Evolutionary conservation across 176 grass and related monocot species (phyloP), one percentile per base, ranked within the genome.

Genomic region (Triticum dicoccoides): DNA sequence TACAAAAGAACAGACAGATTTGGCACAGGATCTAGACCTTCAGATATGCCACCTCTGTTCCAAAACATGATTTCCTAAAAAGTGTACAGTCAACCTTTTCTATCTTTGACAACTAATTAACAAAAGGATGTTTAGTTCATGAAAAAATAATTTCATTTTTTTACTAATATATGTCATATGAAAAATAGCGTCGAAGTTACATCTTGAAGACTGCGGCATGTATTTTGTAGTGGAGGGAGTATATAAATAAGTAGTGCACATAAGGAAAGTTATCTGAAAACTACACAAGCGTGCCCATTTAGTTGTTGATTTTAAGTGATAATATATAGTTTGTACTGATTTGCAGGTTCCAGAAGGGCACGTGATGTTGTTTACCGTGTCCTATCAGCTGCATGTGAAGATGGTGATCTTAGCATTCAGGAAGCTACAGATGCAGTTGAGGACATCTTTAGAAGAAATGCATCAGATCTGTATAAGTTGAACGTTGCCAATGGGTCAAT

Each of bases 381-480:
- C 79, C 77, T 96, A 54, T 88, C 92, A 42, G 76, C 77, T 84
- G 82, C 97, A 65, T 98, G 90, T 90, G 93, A 92, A 91, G 92
- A 96, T 90, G 97, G 97, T 29, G 94, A 98, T 68, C 91, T 98
- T 72, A 94, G 82, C 76, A 89, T 94, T 91, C 32, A 88, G 15
- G 97, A 98, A 89, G 93, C 97, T 32, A 77, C 92, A 1, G 88
- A 98, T 87, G 90, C 97, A 77, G 77, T 89, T 86, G 85, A 91
- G 85, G 90, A 91, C 12, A 96, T 98, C 67, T 96, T 98, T 85
- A 96, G 93, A 88, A 79, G 82, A 89, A 98, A 98, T 80, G 84
- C 96, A 73, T 80, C 94, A 87, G 74, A 85, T 77, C 83, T 98
- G 20, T 98, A 98, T 70, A 96, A 94, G 45, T 69, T 98, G 41